These are phyloP conservation scores for Amanita rubescens DNA, from an alignment of 768 basidiomycete species.

Conservation along the genomic window DNA sequence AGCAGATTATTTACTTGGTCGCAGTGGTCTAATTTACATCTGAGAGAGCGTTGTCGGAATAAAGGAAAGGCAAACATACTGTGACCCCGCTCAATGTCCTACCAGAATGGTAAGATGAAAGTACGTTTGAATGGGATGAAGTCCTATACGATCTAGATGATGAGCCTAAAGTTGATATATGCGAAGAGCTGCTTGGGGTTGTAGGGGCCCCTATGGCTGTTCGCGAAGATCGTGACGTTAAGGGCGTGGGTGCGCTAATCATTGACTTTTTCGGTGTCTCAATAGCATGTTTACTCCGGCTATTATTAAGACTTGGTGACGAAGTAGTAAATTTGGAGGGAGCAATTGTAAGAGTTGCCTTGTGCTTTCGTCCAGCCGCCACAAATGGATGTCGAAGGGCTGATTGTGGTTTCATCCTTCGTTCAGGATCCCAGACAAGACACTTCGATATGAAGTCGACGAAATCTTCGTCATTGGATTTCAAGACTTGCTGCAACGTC, in stretches of 20 bases:
- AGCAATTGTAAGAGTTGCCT: constrained; percentile 33
- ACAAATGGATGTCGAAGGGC: constrained; percentile 92
- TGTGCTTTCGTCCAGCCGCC: constrained; percentile 52
- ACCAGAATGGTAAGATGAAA: constrained; percentile 70
- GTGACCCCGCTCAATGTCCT: constrained; percentile 65
- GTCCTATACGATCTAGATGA: constrained; percentile 59
- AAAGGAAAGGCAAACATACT: constrained; percentile 35
- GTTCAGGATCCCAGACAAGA: constrained; percentile 97
- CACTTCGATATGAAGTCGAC: constrained; percentile 97
- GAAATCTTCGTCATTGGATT: constrained; percentile 91
- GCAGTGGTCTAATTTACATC: constrained; percentile 27
- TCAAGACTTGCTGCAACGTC: constrained; percentile 80
- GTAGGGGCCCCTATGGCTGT: constrained; percentile 45
- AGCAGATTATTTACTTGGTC: constrained; percentile 28
- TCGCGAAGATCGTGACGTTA: constrained; percentile 70
- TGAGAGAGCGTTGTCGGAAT: constrained; percentile 7
- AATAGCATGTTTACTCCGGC: constrained; percentile 44
- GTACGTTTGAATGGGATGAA: constrained; percentile 62
- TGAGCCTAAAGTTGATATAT: constrained; percentile 50
- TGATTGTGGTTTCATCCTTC: constrained; percentile 87
- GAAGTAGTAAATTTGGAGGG: constrained; percentile 51
- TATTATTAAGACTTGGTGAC: constrained; percentile 47
- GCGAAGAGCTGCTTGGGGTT: constrained; percentile 50
- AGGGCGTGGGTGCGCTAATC: constrained; percentile 83
- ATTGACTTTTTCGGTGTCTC: constrained; percentile 85